Evolutionary conservation across 371 early-diverging fungal species (phyloP), one percentile per base, ranked within the genome.

Genomic region (Mucor mucedo): DNA sequence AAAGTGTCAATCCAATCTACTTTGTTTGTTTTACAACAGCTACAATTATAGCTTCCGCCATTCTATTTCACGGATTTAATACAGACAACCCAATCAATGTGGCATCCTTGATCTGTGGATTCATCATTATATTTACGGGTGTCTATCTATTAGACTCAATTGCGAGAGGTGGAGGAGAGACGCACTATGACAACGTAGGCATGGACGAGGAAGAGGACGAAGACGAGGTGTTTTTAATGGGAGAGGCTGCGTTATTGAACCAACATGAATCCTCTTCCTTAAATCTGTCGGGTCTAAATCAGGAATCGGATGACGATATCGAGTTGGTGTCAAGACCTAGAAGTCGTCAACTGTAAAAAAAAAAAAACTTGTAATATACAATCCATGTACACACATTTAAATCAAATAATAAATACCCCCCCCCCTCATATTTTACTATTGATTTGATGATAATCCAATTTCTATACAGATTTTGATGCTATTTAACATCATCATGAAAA

Each of bases 1-100:
- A 11, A 66, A 82, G 82, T 32, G 94, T 93, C 39, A 93, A 91
- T 64, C 93, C 93, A 14, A 91, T 95, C 59, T 96, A 96, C 77
- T 96, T 94, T 74, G 96, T 96, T 35, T 88, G 91, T 65, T 96
- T 96, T 71, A 96, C 96, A 30, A 91, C 95, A 28, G 93, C 94
- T 7, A 96, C 95, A 3, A 93, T 96, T 53, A 71, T 88, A 10
- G 96, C 95, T 1, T 93, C 93, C 0, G 89, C 93, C 27, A 88
- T 94, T 41, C 76, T 96, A 21, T 94, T 91, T 81, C 89, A 93
- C 68, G 96, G 96, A 14, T 91, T 94, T 70, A 84, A 89, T 60
- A 89, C 89, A 14, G 82, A 90, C 6, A 85, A 83, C 39, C 79
- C 86, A 14, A 88, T 87, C n/a, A 86, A 95, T 65, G 81, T 95